Conservation (phyloP, 2,329 filamentous ascomycete genomes). For the Phaeosphaeria sp. region DNA sequence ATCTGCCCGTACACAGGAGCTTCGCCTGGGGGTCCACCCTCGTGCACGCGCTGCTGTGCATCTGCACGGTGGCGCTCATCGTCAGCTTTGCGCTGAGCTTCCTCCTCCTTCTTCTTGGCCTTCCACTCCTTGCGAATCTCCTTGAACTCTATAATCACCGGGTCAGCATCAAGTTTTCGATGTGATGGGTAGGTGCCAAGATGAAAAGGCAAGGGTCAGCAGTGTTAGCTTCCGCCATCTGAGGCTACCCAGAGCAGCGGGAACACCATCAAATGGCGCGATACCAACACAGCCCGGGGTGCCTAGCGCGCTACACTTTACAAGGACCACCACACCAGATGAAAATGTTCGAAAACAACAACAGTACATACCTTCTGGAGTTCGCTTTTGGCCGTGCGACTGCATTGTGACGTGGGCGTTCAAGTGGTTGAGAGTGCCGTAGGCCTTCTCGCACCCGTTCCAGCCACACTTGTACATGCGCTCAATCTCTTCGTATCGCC, state of each 20-base stretch:
- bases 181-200: constrained; percentile 39
- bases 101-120: constrained; percentile 98
- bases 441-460: constrained; percentile 98
- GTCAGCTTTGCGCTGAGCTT: constrained; percentile 84
- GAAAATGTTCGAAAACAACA: constrained; percentile 9
- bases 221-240: constrained; percentile 54
- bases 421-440: constrained; percentile 94
- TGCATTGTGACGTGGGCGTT: constrained; percentile 99
- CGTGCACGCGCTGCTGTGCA: constrained; percentile 57
- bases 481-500: constrained; percentile 97
- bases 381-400: constrained; percentile 91
- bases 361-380: constrained; percentile 83
- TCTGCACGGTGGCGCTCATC: constrained; percentile 81
- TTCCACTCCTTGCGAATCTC: constrained; percentile 99
- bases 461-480: constrained; percentile 99
- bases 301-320: constrained; percentile 39
- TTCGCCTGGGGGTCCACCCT: constrained; percentile 58
- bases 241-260: constrained; percentile 57
- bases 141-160: constrained; percentile 79
- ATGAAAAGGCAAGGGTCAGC: constrained; percentile 46
- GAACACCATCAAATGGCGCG: constrained; percentile 58
- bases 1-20: constrained; percentile 53
- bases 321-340: constrained; percentile 36
- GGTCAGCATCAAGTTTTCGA: constrained; percentile 46
- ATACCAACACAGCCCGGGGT: constrained; percentile 51